Evolutionary conservation across 2,329 filamentous ascomycete species (phyloP).

Genomic region (Colletotrichum tropicale): DNA sequence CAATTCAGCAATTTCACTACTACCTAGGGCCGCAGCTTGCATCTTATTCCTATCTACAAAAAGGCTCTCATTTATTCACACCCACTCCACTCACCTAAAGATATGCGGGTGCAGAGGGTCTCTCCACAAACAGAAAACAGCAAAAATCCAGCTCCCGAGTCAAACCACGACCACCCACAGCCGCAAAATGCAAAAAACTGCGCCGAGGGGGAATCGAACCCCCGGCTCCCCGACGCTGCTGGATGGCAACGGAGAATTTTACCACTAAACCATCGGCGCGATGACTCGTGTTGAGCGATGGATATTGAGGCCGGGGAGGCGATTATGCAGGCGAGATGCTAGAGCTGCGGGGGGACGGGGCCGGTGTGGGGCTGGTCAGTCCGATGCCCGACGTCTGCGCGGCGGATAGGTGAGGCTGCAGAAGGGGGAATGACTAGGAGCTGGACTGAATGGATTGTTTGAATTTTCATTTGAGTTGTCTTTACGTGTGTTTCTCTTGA

Average conservation of each 20-base stretch:
- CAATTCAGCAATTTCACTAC: neutral
- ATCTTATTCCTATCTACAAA: neutral
- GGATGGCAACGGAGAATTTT: constrained; percentile 20
- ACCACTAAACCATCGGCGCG: constrained; percentile 20
- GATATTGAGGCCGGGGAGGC: accelerated
- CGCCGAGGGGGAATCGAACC: constrained; percentile 20
- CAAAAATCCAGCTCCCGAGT: accelerated
- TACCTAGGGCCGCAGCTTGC: accelerated
- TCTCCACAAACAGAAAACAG: neutral
- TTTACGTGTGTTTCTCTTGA: neutral
- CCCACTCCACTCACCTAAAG: neutral
- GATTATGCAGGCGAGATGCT: neutral
- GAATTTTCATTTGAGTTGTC: accelerated
- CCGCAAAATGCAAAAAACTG: neutral
- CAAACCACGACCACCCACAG: accelerated
- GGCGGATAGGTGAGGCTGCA: neutral
- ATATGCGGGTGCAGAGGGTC: neutral
- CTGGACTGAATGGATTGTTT: neutral
- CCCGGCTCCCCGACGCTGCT: constrained; percentile 18
- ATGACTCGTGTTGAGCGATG: neutral
- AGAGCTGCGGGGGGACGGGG: neutral
- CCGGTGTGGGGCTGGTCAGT: neutral
- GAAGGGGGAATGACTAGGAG: neutral
- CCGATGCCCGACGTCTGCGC: neutral
- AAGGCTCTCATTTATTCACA: neutral